Percentiles rank a stretch among this genome's conserved stretches.
Evolutionary conservation across 805 yeast species (phyloP).

Genomic region (Candida cerambycidarum): DNA sequence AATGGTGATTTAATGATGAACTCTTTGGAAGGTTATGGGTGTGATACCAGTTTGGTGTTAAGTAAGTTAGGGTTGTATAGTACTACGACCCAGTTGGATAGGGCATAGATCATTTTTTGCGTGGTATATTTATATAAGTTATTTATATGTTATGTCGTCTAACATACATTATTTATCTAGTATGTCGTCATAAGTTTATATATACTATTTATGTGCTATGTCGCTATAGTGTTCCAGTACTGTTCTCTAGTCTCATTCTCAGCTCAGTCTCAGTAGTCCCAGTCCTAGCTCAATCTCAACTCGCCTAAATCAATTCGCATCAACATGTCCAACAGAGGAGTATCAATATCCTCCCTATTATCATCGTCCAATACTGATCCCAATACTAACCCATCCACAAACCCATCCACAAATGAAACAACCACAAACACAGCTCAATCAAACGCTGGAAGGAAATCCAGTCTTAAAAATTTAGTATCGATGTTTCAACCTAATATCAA

Average conservation of each 20-base stretch:
- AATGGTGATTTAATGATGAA: slow-evolving; percentile 84
- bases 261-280: no score
- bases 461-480: slow-evolving; percentile 23
- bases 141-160: not conserved
- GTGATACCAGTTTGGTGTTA: slow-evolving; percentile 79
- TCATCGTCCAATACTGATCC: slow-evolving; percentile 5
- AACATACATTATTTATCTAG: no score
- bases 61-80: slow-evolving; percentile 73
- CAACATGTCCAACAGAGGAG: slow-evolving; percentile 24
- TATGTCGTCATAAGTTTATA: no score
- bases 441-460: not conserved
- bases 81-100: slow-evolving; percentile 66
- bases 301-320: no score
- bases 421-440: not conserved
- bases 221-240: no score
- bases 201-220: no score
- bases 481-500: slow-evolving; percentile 31
- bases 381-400: not conserved
- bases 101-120: slow-evolving; percentile 53
- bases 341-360: slow-evolving; percentile 34
- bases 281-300: no score
- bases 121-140: not conserved
- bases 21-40: slow-evolving; percentile 87
- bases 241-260: no score
- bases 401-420: no score